Percentiles rank a stretch among this genome's conserved stretches.
Conservation (phyloP, 176 grass and related monocot genomes). For the Triticum timopheevii region DNA sequence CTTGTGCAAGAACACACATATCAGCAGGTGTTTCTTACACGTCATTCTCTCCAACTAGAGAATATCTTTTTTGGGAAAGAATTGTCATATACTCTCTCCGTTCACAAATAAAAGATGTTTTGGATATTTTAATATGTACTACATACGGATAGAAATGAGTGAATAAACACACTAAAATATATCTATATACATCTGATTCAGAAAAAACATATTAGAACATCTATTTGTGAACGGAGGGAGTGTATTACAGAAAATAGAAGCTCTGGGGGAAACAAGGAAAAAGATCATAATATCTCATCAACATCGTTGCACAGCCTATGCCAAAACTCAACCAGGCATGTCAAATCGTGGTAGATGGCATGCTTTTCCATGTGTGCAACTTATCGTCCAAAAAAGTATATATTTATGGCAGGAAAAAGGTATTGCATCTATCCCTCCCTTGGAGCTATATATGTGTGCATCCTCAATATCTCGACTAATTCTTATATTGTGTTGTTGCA, state of each 20-base stretch:
- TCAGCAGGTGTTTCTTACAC: slow-evolving; percentile 38
- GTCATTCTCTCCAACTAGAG: slow-evolving; percentile 32
- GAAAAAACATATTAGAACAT: too few species aligned
- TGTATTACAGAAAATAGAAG: slow-evolving; percentile 16
- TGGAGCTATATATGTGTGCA: too few species aligned
- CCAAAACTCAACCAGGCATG: neutral
- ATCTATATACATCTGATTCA: too few species aligned
- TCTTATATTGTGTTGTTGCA: too few species aligned
- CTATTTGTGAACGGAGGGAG: too few species aligned
- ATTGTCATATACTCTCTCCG: neutral
- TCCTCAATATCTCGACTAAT: too few species aligned
- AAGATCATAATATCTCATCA: neutral
- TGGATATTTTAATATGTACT: too few species aligned
- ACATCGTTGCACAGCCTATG: neutral
- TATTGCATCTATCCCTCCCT: neutral
- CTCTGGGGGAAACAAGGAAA: slow-evolving; percentile 8
- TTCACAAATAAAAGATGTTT: too few species aligned
- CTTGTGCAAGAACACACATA: slow-evolving; percentile 18
- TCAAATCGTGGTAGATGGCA: neutral
- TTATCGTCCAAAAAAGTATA: neutral
- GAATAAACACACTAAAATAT: too few species aligned
- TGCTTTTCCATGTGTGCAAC: neutral
- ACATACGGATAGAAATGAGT: too few species aligned
- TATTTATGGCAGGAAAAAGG: neutral
- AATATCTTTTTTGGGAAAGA: neutral